These are phyloP conservation scores for Penicillium lagena DNA, from an alignment of 495 filamentous ascomycete genomes.

Conservation along the genomic window DNA sequence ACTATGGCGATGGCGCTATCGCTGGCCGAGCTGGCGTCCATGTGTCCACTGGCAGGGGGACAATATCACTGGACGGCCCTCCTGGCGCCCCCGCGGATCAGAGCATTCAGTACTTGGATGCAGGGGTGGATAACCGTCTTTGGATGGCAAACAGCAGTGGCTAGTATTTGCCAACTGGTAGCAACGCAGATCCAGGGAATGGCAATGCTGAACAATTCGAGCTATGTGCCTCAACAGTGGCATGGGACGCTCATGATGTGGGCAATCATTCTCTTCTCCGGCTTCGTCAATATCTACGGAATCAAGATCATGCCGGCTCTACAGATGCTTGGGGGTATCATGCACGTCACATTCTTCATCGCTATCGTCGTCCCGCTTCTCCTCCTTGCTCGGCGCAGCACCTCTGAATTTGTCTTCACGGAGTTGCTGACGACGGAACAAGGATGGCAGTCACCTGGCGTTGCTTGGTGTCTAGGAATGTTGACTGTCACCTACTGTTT, in stretches of 20 bases:
- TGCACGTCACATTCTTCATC: conserved; percentile 43
- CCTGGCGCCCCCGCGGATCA: conserved; percentile 13
- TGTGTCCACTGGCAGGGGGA: conserved; percentile 20
- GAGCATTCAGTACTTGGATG: conserved; percentile 18
- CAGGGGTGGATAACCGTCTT: conserved; percentile 31
- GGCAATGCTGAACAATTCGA: conserved; percentile 31
- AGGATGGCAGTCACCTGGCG: conserved; percentile 29
- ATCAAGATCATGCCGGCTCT: conserved; percentile 36
- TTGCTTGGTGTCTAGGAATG: conserved; percentile 35
- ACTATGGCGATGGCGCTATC: conserved; percentile 17
- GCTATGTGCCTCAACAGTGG: conserved; percentile 33
- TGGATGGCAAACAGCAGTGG: conserved; percentile 30
- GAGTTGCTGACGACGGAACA: conserved; percentile 19
- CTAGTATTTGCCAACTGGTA: conserved; percentile 26
- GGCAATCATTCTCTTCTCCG: conserved; percentile 20
- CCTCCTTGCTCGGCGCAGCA: conserved; percentile 31
- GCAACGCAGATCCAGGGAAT: conserved; percentile 38
- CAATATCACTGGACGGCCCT: conserved; percentile 24
- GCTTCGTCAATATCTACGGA: conserved; percentile 34
- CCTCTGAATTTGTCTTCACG: conserved; percentile 37
- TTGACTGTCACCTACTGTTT: conserved; percentile 23
- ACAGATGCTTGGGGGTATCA: conserved; percentile 36
- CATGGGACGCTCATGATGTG: conserved; percentile 43
- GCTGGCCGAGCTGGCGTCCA: conserved; percentile 34
- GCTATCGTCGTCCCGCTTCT: conserved; percentile 35